Percentiles rank a stretch among this genome's conserved stretches.
Evolutionary conservation across 1,139 yeast species (phyloP).

Genomic region (Candida albicans): DNA sequence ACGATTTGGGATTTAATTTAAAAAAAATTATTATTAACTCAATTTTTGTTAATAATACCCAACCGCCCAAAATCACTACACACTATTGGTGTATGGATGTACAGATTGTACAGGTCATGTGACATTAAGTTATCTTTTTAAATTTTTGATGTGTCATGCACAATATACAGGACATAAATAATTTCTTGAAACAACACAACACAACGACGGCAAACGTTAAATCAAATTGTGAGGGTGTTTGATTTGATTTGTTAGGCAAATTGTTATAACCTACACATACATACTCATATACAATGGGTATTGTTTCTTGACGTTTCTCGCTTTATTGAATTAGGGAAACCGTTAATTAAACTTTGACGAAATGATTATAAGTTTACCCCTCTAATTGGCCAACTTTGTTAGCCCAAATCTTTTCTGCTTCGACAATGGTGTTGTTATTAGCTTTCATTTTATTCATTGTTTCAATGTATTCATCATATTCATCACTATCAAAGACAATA

Average conservation of each 20-base stretch:
- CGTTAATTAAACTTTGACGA: neutral
- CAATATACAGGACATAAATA: neutral
- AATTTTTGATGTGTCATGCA: neutral
- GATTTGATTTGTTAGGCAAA: no score
- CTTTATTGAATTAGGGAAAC: neutral
- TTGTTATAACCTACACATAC: no score
- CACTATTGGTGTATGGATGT: constrained; percentile 4
- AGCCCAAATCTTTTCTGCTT: constrained; percentile 83
- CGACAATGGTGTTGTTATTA: constrained; percentile 81
- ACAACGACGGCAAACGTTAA: no score
- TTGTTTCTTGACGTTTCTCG: neutral
- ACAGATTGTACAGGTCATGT: neutral
- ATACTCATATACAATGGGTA: no score
- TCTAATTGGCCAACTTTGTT: constrained; percentile 38
- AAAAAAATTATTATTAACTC: neutral
- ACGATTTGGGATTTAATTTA: constrained; percentile 3
- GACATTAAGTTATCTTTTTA: neutral
- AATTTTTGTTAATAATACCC: neutral
- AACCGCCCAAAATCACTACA: no score
- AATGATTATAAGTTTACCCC: neutral
- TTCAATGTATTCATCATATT: constrained; percentile 91
- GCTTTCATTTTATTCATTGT: constrained; percentile 98
- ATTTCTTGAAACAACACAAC: neutral
- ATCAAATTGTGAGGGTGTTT: no score
- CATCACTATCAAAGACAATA: constrained; percentile 92